A percentile compares a stretch with the other conserved stretches of the same genome.
These are phyloP conservation scores for cucumber (Cucumis sativus) DNA, from an alignment of 306 rosid genomes.

Conservation along the genomic window Cucumber_9930_V3 NC_026655.2:5423501-5424000, in stretches of 20 bases:
- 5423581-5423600: constrained; percentile 70
- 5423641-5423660: constrained; percentile 48
- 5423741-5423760: constrained; percentile 21
- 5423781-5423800: constrained; percentile 29
- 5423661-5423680: constrained; percentile 22
- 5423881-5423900: constrained; percentile 8
- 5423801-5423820: constrained; percentile 53
- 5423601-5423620: constrained; percentile 83
- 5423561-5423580: constrained; percentile 30
- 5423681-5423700: constrained; percentile 71
- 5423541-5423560: constrained; percentile 36
- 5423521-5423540: constrained; percentile 38
- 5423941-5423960: constrained; percentile 53
- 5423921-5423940: constrained; percentile 28
- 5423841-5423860: constrained; percentile 41
- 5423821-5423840: constrained; percentile 84
- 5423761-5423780: constrained; percentile 40
- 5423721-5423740: constrained; percentile 36
- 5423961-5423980: constrained; percentile 8
- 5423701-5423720: constrained; percentile 86
- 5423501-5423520: constrained; percentile 30
- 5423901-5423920: constrained; percentile 64
- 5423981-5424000: constrained; percentile 19
- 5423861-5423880: constrained; percentile 17
- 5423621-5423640: constrained; percentile 85